Evolutionary conservation across 208 protist species (phyloP), one percentile per base, ranked within the genome.

Genomic region (Trypanosoma brucei): DNA sequence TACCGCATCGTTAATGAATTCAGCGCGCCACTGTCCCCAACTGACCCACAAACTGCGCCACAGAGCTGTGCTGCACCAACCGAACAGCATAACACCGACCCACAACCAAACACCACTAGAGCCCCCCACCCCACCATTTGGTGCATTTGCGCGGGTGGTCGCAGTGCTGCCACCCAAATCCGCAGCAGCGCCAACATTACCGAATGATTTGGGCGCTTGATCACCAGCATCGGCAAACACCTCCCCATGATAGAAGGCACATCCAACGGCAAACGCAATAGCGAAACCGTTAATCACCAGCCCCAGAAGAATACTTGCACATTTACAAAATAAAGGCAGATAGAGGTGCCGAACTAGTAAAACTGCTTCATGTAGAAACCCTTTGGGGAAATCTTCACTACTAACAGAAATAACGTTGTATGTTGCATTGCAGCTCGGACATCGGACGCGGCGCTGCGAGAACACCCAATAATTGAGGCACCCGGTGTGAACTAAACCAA

Each of bases 391-490:
- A 0, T 69, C 36, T 30, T 51, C 55, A 2, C 48, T 13, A 51
- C 22, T 59, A 7, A 11, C 72, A 45, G 79, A 78, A 36, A 71
- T 55, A 11, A 86, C 55, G 9, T 67, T 75, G 56, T 92, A 92
- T 2, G 42, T 8, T 0, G 70, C 70, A 48, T 72, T 68, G 50
- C 86, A 92, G 63, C 73, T 88, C 31, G 63, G 66, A 61, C 86
- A 92, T 11, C 48, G 42, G 31, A 55, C 61, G 52, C 79, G 77
- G 59, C 61, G 63, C 49, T 81, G 63, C 14, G 75, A 62, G 36
- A 88, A 76, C 22, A 92, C 78, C 83, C 86, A 92, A 7, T 70
- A 35, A 57, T 86, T 72, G 40, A 92, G 87, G 57, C 86, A 92
- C n/a, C 64, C 68, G 45, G 75, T 72, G 53, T 92, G 86, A 38